Percentiles rank a stretch among this genome's conserved stretches.
These are phyloP conservation scores for Boechera divaricarpa DNA, from an alignment of 345 rosid genomes.

Conservation along the genomic window DNA sequence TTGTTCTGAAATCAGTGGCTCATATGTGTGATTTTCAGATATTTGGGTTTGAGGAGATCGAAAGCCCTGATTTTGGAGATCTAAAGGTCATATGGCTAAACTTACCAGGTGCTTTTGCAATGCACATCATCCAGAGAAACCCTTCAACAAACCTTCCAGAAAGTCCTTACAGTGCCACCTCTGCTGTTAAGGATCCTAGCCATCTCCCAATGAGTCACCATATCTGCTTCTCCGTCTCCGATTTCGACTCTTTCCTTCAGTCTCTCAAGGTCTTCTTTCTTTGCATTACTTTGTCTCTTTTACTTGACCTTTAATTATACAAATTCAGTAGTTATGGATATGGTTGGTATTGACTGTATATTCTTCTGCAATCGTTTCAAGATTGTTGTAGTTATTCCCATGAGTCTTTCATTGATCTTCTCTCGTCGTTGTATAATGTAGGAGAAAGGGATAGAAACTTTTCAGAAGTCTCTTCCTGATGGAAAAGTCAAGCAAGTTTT, in stretches of 20 bases:
- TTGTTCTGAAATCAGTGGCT: constrained; percentile 1
- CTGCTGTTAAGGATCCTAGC: constrained; percentile 65
- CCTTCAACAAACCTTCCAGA: constrained; percentile 77
- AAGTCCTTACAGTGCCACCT: constrained; percentile 75
- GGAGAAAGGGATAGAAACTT: constrained; percentile 83
- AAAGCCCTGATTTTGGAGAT: constrained; percentile 69
- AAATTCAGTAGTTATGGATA: neutral
- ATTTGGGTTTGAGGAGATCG: constrained; percentile 82
- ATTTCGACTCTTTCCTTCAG: constrained; percentile 68
- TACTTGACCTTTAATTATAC: neutral
- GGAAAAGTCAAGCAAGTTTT: constrained; percentile 80
- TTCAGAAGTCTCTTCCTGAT: constrained; percentile 66
- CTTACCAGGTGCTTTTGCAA: constrained; percentile 60
- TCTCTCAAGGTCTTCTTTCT: constrained; percentile 62
- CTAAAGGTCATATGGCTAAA: constrained; percentile 86
- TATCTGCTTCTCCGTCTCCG: constrained; percentile 77
- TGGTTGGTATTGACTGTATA: constrained; percentile 9
- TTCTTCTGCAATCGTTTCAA: neutral
- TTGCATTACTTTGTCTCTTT: constrained; percentile 1
- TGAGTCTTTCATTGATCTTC: neutral
- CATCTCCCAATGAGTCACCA: constrained; percentile 85
- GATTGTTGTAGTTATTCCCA: neutral
- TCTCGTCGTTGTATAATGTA: constrained; percentile 39
- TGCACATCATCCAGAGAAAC: constrained; percentile 82
- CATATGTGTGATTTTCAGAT: constrained; percentile 45